A percentile compares a stretch with the other conserved stretches of the same genome.
These are phyloP conservation scores for Acorus calamus DNA, from an alignment of 106 monocot genomes.

Conservation along the genomic window DNA sequence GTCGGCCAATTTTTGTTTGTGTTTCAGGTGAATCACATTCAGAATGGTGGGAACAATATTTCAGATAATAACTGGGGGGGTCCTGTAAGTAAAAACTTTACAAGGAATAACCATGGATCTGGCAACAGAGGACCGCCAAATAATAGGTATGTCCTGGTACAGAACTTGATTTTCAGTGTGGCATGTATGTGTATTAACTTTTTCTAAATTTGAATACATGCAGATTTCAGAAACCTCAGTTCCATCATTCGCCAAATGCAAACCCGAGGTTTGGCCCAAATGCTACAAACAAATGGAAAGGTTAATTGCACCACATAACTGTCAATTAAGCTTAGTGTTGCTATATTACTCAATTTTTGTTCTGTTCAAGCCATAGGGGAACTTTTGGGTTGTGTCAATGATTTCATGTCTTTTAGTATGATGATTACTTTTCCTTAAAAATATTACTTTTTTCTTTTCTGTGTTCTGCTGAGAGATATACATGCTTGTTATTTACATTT, in stretches of 20 bases:
- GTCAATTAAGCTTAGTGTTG: background rate
- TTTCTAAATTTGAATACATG: background rate
- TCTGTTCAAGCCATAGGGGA: too few species aligned
- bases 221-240: constrained; percentile 33
- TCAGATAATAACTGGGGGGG: background rate
- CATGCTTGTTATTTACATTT: background rate
- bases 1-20: background rate
- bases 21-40: constrained; percentile 10
- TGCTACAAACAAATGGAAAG: constrained; percentile 14
- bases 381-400: too few species aligned
- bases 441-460: background rate
- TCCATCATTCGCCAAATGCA: constrained; percentile 7
- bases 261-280: constrained; percentile 9
- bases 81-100: constrained; percentile 4
- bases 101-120: constrained; percentile 5
- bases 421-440: background rate
- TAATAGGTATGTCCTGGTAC: constrained; percentile 5
- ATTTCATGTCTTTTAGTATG: too few species aligned
- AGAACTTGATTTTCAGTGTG: background rate
- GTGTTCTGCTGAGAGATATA: background rate
- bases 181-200: background rate
- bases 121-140: constrained; percentile 8
- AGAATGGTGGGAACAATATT: background rate
- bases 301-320: constrained; percentile 3
- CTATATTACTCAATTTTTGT: too few species aligned